These are phyloP conservation scores for Sordariomycetes sp. DNA, from an alignment of 2,329 filamentous ascomycete genomes.

Conservation along the genomic window DNA sequence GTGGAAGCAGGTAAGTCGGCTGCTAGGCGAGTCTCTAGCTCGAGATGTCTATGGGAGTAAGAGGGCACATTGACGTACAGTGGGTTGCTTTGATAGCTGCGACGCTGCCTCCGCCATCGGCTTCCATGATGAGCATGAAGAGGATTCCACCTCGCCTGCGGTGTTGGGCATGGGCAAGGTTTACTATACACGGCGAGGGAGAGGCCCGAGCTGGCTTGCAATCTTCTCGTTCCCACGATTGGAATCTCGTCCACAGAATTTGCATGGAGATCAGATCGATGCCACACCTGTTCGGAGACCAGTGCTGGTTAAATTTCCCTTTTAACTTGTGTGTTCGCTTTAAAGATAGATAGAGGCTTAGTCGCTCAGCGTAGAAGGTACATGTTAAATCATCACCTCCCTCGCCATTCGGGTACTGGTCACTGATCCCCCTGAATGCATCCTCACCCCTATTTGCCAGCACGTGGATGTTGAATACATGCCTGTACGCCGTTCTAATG, in stretches of 20 bases:
- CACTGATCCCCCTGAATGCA: neutral
- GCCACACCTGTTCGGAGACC: neutral
- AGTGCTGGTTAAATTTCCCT: neutral
- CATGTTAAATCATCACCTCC: neutral
- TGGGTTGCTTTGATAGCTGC: no score
- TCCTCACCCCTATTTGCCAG: neutral
- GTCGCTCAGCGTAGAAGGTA: neutral
- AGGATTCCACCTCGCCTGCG: no score
- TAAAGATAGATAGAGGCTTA: neutral
- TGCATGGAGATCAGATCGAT: neutral
- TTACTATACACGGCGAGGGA: no score
- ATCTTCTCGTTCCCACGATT: no score
- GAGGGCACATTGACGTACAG: no score
- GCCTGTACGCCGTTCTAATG: conserved; percentile 5
- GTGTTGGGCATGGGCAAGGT: no score
- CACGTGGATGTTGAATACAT: conserved; percentile 7
- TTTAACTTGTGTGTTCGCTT: neutral
- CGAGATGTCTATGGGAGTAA: no score
- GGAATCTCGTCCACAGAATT: neutral
- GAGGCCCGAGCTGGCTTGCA: no score
- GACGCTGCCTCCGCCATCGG: no score
- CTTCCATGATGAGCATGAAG: no score
- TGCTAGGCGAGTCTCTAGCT: no score
- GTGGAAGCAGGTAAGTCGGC: no score
- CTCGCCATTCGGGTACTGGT: neutral